phyloP scores from a whole-genome alignment of 805 yeast species.

The Citeromyces nyonsensis region DNA sequence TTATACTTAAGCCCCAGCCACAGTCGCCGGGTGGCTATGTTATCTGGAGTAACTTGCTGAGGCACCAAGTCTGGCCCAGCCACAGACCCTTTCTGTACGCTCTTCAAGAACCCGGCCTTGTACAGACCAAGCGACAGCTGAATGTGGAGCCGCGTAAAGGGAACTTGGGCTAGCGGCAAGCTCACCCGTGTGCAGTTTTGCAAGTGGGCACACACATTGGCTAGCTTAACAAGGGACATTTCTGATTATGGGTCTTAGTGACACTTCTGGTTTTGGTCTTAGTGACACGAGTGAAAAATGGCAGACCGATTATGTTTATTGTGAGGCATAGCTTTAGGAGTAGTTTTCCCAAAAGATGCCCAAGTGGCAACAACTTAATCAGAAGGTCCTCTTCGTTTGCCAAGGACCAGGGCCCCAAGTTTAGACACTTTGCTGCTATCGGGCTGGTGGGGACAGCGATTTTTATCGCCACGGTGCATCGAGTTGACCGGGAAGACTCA shows the following conservation, averaged over 20 bases:
- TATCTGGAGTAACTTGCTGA: slow-evolving; percentile 72
- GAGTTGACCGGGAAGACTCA: slow-evolving; percentile 15
- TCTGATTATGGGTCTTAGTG: slow-evolving; percentile 5
- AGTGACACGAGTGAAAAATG: background rate
- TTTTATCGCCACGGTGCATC: slow-evolving; percentile 14
- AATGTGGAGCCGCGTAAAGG: slow-evolving; percentile 70
- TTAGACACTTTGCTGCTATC: slow-evolving; percentile 22
- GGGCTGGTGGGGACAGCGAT: slow-evolving; percentile 29
- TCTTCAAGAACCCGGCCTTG: slow-evolving; percentile 78
- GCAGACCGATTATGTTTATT: background rate
- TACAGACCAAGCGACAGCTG: slow-evolving; percentile 75
- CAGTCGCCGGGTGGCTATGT: slow-evolving; percentile 69
- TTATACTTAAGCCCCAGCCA: slow-evolving; percentile 91
- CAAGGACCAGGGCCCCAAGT: slow-evolving; percentile 18
- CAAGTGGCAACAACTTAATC: too few species aligned
- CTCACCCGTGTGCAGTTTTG: slow-evolving; percentile 76
- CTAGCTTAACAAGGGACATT: slow-evolving; percentile 81
- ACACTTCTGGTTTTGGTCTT: background rate
- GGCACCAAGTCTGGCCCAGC: slow-evolving; percentile 72
- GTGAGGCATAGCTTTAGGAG: too few species aligned
- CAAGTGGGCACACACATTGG: slow-evolving; percentile 74
- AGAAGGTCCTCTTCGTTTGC: background rate
- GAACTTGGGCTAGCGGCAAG: slow-evolving; percentile 62
- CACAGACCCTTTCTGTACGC: slow-evolving; percentile 73
- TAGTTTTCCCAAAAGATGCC: too few species aligned